phyloP scores from a whole-genome alignment of 306 rosid genomes.

The Medicago lupulina region DNA sequence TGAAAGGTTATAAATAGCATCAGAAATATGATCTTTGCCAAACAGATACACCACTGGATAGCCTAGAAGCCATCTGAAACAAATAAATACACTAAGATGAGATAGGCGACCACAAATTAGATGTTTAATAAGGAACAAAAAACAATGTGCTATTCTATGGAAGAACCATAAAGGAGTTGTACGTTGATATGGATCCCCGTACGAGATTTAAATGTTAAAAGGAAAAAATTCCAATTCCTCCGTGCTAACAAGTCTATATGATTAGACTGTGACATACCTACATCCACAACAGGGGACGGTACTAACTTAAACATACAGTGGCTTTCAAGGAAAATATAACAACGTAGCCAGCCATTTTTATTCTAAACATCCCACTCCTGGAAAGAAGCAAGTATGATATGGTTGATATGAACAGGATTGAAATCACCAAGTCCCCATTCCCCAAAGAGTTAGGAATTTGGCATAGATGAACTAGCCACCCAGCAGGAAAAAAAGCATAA shows the following conservation, averaged over 20 bases:
- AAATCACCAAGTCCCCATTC: background rate
- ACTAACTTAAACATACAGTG: conserved; percentile 2
- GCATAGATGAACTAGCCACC: background rate
- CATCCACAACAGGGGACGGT: conserved; percentile 23
- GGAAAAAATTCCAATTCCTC: background rate
- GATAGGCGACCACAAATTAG: conserved; percentile 4
- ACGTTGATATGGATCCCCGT: conserved; percentile 25
- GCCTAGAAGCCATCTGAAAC: conserved; percentile 92
- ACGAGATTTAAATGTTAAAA: background rate
- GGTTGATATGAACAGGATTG: background rate
- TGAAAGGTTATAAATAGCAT: conserved; percentile 77
- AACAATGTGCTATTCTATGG: conserved; percentile 16
- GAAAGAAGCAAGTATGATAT: conserved; percentile 1
- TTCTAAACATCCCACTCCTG: conserved; percentile 9
- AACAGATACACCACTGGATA: conserved; percentile 84
- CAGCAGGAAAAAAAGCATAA: conserved; percentile 12
- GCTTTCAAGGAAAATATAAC: conserved; percentile 23
- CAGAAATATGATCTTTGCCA: conserved; percentile 69
- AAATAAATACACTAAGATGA: conserved; percentile 40
- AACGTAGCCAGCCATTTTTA: conserved; percentile 11
- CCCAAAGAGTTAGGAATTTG: background rate
- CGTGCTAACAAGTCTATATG: background rate
- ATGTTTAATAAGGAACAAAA: background rate
- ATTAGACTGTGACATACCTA: conserved; percentile 23
- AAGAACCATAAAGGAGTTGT: conserved; percentile 22